phyloP scores from a whole-genome alignment of 768 basidiomycete genomes.

The Amanita thiersii region DNA sequence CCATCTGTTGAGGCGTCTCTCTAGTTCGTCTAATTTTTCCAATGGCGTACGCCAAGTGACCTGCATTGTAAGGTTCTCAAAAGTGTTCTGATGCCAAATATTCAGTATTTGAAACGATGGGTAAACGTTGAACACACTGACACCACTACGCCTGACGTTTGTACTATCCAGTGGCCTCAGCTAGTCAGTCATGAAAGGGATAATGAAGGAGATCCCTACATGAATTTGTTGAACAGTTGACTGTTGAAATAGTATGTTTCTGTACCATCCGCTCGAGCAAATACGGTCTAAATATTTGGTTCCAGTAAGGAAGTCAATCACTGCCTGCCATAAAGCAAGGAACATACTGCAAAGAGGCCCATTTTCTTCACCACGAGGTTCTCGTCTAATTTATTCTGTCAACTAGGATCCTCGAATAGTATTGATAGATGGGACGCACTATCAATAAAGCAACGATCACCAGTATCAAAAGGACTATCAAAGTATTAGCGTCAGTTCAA shows the following conservation, averaged over 20 bases:
- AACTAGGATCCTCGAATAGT: neutral
- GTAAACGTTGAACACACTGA: constrained; percentile 20
- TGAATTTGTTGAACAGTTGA: constrained; percentile 66
- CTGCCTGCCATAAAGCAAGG: neutral
- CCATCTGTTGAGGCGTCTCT: constrained; percentile 65
- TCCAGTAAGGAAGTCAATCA: neutral
- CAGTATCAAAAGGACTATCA: constrained; percentile 73
- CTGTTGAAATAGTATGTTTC: constrained; percentile 81
- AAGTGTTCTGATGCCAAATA: constrained; percentile 46
- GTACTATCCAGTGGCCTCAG: constrained; percentile 31
- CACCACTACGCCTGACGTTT: constrained; percentile 68
- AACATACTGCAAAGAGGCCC: constrained; percentile 61
- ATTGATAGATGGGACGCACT: constrained; percentile 21
- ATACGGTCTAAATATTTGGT: constrained; percentile 45
- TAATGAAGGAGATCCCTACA: constrained; percentile 30
- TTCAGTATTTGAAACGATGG: constrained; percentile 10
- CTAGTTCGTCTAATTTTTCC: constrained; percentile 62
- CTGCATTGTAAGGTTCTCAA: constrained; percentile 59
- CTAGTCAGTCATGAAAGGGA: constrained; percentile 3
- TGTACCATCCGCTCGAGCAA: constrained; percentile 64
- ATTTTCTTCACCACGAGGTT: constrained; percentile 74
- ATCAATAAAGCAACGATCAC: constrained; percentile 75
- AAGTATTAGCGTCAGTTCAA: constrained; percentile 10
- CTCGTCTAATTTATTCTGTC: constrained; percentile 33
- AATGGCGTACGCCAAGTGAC: constrained; percentile 71